These are phyloP conservation scores for Aspergillus sp. DNA, from an alignment of 2,329 filamentous ascomycete genomes.

Conservation along the genomic window DNA sequence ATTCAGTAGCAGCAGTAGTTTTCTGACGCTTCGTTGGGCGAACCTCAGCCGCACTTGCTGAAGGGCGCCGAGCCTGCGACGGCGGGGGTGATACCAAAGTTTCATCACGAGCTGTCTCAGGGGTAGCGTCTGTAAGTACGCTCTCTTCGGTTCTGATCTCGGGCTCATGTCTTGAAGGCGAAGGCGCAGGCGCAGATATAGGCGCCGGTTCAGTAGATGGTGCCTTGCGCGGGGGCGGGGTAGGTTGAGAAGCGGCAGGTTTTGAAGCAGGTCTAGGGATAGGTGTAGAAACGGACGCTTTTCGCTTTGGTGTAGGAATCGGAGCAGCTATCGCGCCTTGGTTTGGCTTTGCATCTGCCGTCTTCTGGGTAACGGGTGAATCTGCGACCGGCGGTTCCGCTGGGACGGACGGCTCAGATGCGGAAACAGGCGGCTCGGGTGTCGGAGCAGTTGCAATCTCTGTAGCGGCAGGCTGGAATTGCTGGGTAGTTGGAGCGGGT, in stretches of 20 bases:
- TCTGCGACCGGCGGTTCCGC: conserved; percentile 6
- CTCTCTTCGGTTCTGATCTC: conserved; percentile 5
- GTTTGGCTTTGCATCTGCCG: neutral
- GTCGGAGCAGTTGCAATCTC: conserved; percentile 12
- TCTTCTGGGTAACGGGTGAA: conserved; percentile 3
- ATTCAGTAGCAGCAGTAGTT: conserved; percentile 7
- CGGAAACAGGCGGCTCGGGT: conserved; percentile 6
- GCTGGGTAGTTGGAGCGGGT: conserved; percentile 16
- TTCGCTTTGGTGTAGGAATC: conserved; percentile 23
- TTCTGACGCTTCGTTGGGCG: conserved; percentile 25
- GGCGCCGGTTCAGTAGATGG: conserved; percentile 9
- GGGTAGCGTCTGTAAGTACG: conserved; percentile 3
- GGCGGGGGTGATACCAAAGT: conserved; percentile 2
- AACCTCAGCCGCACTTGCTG: conserved; percentile 10
- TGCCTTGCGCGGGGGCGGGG: conserved; percentile 11
- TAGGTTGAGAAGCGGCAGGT: conserved; percentile 12
- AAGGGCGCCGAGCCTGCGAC: conserved; percentile 2
- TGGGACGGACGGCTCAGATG: conserved; percentile 1
- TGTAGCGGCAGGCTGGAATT: conserved; percentile 16
- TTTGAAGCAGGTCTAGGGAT: conserved; percentile 1
- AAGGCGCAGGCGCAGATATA: conserved; percentile 7
- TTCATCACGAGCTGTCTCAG: conserved; percentile 4
- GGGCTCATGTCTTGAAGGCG: conserved; percentile 10
- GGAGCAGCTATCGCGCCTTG: conserved; percentile 17
- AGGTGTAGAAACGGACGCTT: conserved; percentile 18